Percentiles rank a stretch among this genome's conserved stretches.
Evolutionary conservation across 2,329 filamentous ascomycete species (phyloP).

Genomic region (Paramyrothecium roridum): DNA sequence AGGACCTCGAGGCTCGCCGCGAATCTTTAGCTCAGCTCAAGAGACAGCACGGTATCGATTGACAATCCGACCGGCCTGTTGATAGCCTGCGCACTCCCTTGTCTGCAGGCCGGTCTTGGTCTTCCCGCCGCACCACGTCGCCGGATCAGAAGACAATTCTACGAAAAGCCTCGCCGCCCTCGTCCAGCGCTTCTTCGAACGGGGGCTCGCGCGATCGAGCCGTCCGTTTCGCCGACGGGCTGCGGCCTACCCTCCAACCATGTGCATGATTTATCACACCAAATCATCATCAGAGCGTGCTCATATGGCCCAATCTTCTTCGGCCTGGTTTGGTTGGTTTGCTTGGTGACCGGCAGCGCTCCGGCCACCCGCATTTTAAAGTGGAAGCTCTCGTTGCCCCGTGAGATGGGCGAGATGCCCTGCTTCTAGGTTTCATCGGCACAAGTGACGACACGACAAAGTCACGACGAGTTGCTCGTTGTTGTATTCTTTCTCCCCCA

Average conservation of each 20-base stretch:
- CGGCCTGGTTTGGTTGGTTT: slow-evolving; percentile 1
- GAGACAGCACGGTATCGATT: slow-evolving; percentile 97
- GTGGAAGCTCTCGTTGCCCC: not conserved
- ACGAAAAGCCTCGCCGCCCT: slow-evolving; percentile 37
- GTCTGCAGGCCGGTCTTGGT: slow-evolving; percentile 62
- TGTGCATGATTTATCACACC: slow-evolving; percentile 30
- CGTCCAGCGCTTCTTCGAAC: slow-evolving; percentile 32
- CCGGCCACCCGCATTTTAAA: not conserved
- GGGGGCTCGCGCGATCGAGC: slow-evolving; percentile 20
- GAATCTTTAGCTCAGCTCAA: slow-evolving; percentile 98
- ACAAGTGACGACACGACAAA: not conserved
- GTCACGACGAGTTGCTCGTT: not conserved
- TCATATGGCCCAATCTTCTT: slow-evolving; percentile 1
- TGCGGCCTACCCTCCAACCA: slow-evolving; percentile 31
- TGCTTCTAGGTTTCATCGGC: not conserved
- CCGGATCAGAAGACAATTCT: slow-evolving; percentile 40
- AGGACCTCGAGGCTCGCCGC: slow-evolving; percentile 89
- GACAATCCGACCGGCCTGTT: slow-evolving; percentile 73
- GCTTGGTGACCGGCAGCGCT: not conserved
- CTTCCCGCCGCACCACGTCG: slow-evolving; percentile 37
- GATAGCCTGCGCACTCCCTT: slow-evolving; percentile 43
- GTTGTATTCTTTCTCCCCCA: not conserved
- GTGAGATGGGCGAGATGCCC: not conserved
- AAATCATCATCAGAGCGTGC: not conserved
- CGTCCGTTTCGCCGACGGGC: slow-evolving; percentile 39